Evolutionary conservation across 352 stramenopile genomes (phyloP).

Genomic region (Phytophthora capsici): DNA sequence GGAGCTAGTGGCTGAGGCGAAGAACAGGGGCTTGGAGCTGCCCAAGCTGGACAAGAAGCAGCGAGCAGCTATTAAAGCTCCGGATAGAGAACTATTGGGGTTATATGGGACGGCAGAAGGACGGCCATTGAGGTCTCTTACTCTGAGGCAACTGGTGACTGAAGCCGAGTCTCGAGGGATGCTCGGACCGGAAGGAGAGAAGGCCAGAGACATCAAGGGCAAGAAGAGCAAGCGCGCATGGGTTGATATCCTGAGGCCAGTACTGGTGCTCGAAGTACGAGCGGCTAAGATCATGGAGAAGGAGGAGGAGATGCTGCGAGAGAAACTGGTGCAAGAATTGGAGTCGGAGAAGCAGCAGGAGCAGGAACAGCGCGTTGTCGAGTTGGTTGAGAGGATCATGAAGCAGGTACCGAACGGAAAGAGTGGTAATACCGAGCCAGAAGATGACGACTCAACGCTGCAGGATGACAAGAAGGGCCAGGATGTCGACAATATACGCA

Average conservation of each 20-base stretch:
- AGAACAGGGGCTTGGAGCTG: slow-evolving; percentile 32
- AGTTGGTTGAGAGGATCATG: slow-evolving; percentile 31
- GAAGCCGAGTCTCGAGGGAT: slow-evolving; percentile 59
- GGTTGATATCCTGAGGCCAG: slow-evolving; percentile 51
- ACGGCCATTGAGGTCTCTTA: slow-evolving; percentile 61
- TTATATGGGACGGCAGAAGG: slow-evolving; percentile 54
- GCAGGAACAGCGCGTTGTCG: slow-evolving; percentile 32
- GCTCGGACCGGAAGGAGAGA: slow-evolving; percentile 29
- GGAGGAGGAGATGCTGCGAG: slow-evolving; percentile 51
- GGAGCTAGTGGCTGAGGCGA: slow-evolving; percentile 47
- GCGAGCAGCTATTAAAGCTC: slow-evolving; percentile 47
- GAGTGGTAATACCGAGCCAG: slow-evolving; percentile 21
- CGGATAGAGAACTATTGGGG: slow-evolving; percentile 59
- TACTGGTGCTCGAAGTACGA: slow-evolving; percentile 31
- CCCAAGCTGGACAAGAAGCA: slow-evolving; percentile 44
- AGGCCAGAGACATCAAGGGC: slow-evolving; percentile 42
- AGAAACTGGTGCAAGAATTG: slow-evolving; percentile 39
- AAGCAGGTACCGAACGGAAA: background rate
- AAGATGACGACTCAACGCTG: slow-evolving; percentile 23
- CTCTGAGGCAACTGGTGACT: slow-evolving; percentile 63
- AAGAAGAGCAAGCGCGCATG: slow-evolving; percentile 73
- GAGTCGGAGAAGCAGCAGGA: slow-evolving; percentile 45
- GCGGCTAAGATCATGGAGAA: slow-evolving; percentile 40
- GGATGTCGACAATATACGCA: slow-evolving; percentile 3
- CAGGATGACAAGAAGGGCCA: slow-evolving; percentile 2